phyloP scores from a whole-genome alignment of 1,139 yeast genomes.

The Maudiozyma humilis region DNA sequence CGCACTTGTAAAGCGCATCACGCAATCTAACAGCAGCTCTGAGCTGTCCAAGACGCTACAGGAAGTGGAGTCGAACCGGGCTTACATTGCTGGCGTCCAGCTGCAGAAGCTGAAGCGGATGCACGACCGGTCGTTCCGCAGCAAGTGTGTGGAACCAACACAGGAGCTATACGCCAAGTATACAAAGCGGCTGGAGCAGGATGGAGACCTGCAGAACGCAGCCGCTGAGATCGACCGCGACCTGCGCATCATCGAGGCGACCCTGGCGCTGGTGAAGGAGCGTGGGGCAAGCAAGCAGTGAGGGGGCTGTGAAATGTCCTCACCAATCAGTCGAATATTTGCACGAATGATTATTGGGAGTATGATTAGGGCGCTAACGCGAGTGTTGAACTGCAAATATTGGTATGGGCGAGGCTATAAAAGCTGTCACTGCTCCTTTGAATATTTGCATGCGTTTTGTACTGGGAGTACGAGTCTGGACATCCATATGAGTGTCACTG shows the following conservation, averaged over 20 bases:
- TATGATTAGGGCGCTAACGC: no score
- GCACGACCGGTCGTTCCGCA: slow-evolving; percentile 24
- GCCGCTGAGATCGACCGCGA: slow-evolving; percentile 30
- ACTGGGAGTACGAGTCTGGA: no score
- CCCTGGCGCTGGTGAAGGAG: slow-evolving; percentile 23
- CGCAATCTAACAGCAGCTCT: slow-evolving; percentile 18
- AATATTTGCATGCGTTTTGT: no score
- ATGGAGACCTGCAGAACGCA: slow-evolving; percentile 24
- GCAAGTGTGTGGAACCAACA: slow-evolving; percentile 20
- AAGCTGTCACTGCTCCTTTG: no score
- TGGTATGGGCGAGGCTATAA: no score
- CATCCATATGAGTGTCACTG: no score
- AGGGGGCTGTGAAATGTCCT: no score
- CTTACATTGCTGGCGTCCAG: slow-evolving; percentile 24
- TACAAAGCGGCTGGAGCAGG: slow-evolving; percentile 10
- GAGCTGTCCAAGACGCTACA: slow-evolving; percentile 20
- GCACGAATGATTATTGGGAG: slow-evolving; percentile 4
- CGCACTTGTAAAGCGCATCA: slow-evolving; percentile 15
- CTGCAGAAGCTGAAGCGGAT: slow-evolving; percentile 22
- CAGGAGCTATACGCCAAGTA: slow-evolving; percentile 19
- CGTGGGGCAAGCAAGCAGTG: slow-evolving; percentile 10
- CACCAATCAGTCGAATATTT: background rate
- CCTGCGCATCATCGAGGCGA: slow-evolving; percentile 32
- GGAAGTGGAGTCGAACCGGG: slow-evolving; percentile 25
- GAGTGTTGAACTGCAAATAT: no score